phyloP scores from a whole-genome alignment of 768 basidiomycete species.

The Macrocybe gigantea region DNA sequence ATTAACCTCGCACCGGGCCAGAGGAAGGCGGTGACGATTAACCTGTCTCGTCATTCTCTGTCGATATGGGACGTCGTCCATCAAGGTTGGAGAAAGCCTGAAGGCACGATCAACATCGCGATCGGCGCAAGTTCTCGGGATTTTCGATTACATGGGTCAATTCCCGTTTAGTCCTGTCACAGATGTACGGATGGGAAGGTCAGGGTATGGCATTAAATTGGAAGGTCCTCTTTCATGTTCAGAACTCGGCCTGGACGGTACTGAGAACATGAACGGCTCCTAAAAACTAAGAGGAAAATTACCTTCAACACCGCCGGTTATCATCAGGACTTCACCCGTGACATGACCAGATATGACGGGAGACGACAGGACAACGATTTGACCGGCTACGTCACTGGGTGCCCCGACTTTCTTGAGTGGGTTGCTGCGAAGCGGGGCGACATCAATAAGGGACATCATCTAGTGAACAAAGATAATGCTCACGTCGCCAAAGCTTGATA shows the following conservation, averaged over 20 bases:
- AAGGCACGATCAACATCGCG: conserved; percentile 45
- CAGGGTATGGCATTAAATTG: not conserved
- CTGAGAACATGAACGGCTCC: not conserved
- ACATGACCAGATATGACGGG: conserved; percentile 62
- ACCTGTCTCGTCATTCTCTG: conserved; percentile 44
- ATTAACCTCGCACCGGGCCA: conserved; percentile 34
- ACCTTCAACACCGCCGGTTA: conserved; percentile 80
- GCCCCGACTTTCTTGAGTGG: conserved; percentile 65
- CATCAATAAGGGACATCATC: not conserved
- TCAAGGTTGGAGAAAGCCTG: conserved; percentile 57
- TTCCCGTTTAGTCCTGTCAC: conserved; percentile 5
- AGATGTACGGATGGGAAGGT: not conserved
- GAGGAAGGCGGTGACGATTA: conserved; percentile 29
- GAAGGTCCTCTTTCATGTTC: conserved; percentile 20
- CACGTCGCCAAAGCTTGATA: conserved; percentile 67
- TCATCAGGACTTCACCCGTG: conserved; percentile 64
- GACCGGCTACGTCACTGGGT: conserved; percentile 58
- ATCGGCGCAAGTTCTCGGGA: conserved; percentile 53
- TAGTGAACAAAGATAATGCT: conserved; percentile 12
- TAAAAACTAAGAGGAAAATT: conserved; percentile 5
- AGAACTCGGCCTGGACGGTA: conserved; percentile 22
- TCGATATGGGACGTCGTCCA: conserved; percentile 55
- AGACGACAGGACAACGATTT: conserved; percentile 59
- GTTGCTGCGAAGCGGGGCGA: conserved; percentile 32
- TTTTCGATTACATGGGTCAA: conserved; percentile 11